These are phyloP conservation scores for Kurtzmaniella natalensis DNA, from an alignment of 1,139 yeast genomes.

Conservation along the genomic window DNA sequence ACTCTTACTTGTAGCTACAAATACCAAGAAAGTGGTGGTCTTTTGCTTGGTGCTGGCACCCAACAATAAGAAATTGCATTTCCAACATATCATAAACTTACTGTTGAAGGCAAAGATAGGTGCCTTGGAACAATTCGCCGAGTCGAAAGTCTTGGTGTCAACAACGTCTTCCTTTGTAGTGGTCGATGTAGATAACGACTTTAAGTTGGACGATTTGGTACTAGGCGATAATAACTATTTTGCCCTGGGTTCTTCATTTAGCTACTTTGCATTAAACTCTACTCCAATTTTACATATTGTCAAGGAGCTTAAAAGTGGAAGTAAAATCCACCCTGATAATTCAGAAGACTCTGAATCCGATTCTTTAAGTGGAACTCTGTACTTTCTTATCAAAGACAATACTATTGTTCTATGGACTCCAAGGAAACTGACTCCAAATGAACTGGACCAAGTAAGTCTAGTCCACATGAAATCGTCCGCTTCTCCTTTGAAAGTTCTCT, in stretches of 20 bases:
- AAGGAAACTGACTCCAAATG: neutral
- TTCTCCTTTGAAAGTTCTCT: slow-evolving; percentile 28
- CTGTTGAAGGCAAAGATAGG: slow-evolving; percentile 28
- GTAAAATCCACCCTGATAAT: too few species aligned
- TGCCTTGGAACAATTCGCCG: slow-evolving; percentile 11
- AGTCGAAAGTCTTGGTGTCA: slow-evolving; percentile 21
- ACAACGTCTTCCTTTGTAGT: slow-evolving; percentile 24
- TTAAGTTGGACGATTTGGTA: slow-evolving; percentile 14
- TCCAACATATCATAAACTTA: slow-evolving; percentile 22
- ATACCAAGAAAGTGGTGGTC: slow-evolving; percentile 24
- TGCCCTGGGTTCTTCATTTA: slow-evolving; percentile 20
- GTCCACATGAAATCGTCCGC: slow-evolving; percentile 23
- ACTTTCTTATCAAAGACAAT: slow-evolving; percentile 15
- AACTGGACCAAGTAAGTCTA: neutral
- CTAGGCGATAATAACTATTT: slow-evolving; percentile 13
- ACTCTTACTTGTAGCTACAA: slow-evolving; percentile 26
- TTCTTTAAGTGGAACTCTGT: neutral
- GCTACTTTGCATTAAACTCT: slow-evolving; percentile 23
- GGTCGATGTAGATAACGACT: slow-evolving; percentile 21
- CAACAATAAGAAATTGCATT: slow-evolving; percentile 20
- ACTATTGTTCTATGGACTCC: slow-evolving; percentile 3
- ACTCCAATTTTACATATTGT: slow-evolving; percentile 3
- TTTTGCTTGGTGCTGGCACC: slow-evolving; percentile 24
- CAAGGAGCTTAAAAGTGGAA: too few species aligned
- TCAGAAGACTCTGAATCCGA: too few species aligned